Evolutionary conservation across 345 rosid species (phyloP).

Genomic region (Syzygium jambos): DNA sequence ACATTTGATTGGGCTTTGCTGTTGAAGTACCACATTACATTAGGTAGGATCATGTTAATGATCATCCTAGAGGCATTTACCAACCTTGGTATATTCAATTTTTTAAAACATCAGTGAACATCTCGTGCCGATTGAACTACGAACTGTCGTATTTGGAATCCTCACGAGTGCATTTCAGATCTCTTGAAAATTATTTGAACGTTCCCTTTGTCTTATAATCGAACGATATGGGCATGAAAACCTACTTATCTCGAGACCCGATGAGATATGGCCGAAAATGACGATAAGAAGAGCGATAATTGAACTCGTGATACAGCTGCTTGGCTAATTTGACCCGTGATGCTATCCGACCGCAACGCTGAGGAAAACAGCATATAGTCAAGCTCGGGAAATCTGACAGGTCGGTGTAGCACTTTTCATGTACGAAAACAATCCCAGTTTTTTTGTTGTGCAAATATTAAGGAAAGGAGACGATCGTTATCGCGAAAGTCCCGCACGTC

Average conservation of each 20-base stretch:
- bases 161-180: too few species aligned
- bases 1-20: background rate
- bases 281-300: background rate
- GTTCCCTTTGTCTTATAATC: too few species aligned
- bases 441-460: background rate
- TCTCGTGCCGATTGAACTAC: background rate
- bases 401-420: background rate
- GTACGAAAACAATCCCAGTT: background rate
- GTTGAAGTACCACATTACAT: background rate
- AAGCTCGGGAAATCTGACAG: background rate
- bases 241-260: background rate
- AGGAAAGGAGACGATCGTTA: background rate
- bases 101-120: background rate
- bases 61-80: background rate
- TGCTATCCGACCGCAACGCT: background rate
- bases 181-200: too few species aligned
- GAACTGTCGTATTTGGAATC: background rate
- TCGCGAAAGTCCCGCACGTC: background rate
- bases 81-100: background rate
- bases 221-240: background rate
- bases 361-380: background rate
- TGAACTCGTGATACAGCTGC: background rate
- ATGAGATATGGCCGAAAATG: rapidly evolving
- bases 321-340: background rate
- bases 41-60: background rate